Evolutionary conservation across 768 basidiomycete genomes (phyloP), one percentile per base, ranked within the genome.

Genomic region (Leccinum olivaceopallidum): DNA sequence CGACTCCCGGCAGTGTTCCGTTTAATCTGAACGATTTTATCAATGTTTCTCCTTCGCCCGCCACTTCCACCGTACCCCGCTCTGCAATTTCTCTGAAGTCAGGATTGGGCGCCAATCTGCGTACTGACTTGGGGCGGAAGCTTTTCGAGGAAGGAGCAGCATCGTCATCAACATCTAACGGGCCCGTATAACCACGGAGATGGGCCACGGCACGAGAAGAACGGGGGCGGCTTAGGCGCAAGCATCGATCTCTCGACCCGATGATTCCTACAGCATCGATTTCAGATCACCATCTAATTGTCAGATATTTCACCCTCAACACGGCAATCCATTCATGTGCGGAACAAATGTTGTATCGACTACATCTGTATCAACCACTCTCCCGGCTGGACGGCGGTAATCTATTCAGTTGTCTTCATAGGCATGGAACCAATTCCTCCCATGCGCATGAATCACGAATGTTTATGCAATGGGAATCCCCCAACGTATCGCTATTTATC

Each of bases 1-100:
- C 77, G 7, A 77, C 76, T 3, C 77, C 77, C 28, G 74, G 62
- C 39, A 66, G 64, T 42, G 73, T 63, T 65, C 73, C 66, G 73
- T 89, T 90, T 74, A 87, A 89, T 70, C 77, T 89, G 60, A 82
- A 81, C 63, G 89, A 90, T 59, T 91, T 85, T 69, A 84, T 90
- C 68, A 85, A 90, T 65, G 85, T 86, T 39, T 89, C 88, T 26
- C 87, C 87, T 14, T 85, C 86, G 4, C 85, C 86, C 6, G 77
- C 80, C 13, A 72, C 79, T 16, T 75, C 73, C 14, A 59, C 70
- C 2, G 67, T 73, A 51, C 67, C 67, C 10, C 76, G 67, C 34
- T 69, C 72, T 52, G 63, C 74, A n/a, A 68, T 75, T 26, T 70
- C 56, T 65, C 67, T 69, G 66, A 67, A 66, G 65, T 68, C 72